Evolutionary conservation across 768 basidiomycete genomes (phyloP).

Genomic region (Arthromyces matolae): DNA sequence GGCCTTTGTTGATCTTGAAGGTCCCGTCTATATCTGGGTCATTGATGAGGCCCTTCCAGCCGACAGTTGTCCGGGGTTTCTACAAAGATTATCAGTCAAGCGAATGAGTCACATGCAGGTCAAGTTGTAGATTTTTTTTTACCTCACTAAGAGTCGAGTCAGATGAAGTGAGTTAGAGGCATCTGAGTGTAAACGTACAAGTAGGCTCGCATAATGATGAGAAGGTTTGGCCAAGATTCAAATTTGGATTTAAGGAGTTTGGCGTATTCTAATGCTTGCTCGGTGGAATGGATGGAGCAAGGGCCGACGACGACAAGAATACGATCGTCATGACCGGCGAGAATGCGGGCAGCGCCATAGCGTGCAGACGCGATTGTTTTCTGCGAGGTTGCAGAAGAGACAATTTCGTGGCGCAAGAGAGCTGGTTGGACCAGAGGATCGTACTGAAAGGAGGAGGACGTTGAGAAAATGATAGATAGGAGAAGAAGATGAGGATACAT

Average conservation of each 20-base stretch:
- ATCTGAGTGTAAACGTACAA: constrained; percentile 54
- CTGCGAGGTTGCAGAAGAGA: constrained; percentile 58
- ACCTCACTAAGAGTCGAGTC: constrained; percentile 32
- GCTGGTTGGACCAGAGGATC: constrained; percentile 96
- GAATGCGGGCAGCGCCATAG: constrained; percentile 70
- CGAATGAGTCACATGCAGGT: neutral
- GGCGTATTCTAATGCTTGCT: constrained; percentile 83
- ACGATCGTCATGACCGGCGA: constrained; percentile 82
- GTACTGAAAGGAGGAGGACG: constrained; percentile 50
- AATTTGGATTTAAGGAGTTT: constrained; percentile 66
- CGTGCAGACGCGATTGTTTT: constrained; percentile 79
- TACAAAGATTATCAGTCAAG: constrained; percentile 28
- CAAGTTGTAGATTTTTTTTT: neutral
- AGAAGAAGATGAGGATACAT: constrained; percentile 30
- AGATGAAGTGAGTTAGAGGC: constrained; percentile 6
- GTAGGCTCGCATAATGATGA: constrained; percentile 96
- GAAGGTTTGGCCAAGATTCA: constrained; percentile 66
- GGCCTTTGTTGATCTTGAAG: constrained; percentile 96
- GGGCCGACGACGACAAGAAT: constrained; percentile 92
- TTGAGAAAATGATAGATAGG: constrained; percentile 13
- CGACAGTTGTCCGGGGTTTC: constrained; percentile 97
- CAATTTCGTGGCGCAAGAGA: constrained; percentile 83
- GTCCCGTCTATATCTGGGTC: constrained; percentile 95
- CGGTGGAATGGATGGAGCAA: constrained; percentile 89
- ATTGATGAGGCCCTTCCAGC: constrained; percentile 95